A percentile compares a stretch with the other conserved stretches of the same genome.
Evolutionary conservation across 2,329 filamentous ascomycete species (phyloP).

Genomic region (Diplocarpon mali): DNA sequence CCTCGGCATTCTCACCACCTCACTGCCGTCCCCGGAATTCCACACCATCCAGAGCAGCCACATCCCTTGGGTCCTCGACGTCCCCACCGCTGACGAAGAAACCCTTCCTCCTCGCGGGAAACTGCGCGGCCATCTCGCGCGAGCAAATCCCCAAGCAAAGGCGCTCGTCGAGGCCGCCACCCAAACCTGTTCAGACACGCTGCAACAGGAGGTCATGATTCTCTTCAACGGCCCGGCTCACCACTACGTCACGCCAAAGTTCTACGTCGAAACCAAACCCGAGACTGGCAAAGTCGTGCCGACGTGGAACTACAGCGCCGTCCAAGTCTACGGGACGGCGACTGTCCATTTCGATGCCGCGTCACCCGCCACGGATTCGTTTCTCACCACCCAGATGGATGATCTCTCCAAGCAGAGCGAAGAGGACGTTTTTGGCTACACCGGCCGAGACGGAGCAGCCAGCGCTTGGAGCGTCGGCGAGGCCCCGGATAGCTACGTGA

Average conservation of each 20-base stretch:
- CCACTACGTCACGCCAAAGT: slow-evolving; percentile 58
- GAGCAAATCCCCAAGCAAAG: slow-evolving; percentile 52
- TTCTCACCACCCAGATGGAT: slow-evolving; percentile 39
- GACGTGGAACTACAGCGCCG: slow-evolving; percentile 61
- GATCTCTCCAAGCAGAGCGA: slow-evolving; percentile 44
- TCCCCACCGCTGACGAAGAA: slow-evolving; percentile 29
- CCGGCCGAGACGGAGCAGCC: slow-evolving; percentile 27
- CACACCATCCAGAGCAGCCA: slow-evolving; percentile 47
- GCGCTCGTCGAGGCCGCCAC: slow-evolving; percentile 40
- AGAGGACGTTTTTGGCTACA: slow-evolving; percentile 44
- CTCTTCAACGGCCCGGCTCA: slow-evolving; percentile 48
- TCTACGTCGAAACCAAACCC: slow-evolving; percentile 56
- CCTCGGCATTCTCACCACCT: slow-evolving; percentile 52
- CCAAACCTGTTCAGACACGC: slow-evolving; percentile 12
- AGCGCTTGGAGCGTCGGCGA: slow-evolving; percentile 45
- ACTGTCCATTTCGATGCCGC: slow-evolving; percentile 41
- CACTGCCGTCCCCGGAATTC: slow-evolving; percentile 38
- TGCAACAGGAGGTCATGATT: slow-evolving; percentile 46
- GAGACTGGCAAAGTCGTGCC: slow-evolving; percentile 54
- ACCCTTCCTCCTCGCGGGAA: slow-evolving; percentile 3
- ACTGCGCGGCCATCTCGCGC: slow-evolving; percentile 51
- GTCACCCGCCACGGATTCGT: slow-evolving; percentile 33
- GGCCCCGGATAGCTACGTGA: slow-evolving; percentile 44
- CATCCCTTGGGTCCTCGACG: slow-evolving; percentile 48
- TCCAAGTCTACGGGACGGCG: slow-evolving; percentile 49